Base-by-base conservation (phyloP, 164 flowering plant species). In the Sextonia rubra region DNA sequence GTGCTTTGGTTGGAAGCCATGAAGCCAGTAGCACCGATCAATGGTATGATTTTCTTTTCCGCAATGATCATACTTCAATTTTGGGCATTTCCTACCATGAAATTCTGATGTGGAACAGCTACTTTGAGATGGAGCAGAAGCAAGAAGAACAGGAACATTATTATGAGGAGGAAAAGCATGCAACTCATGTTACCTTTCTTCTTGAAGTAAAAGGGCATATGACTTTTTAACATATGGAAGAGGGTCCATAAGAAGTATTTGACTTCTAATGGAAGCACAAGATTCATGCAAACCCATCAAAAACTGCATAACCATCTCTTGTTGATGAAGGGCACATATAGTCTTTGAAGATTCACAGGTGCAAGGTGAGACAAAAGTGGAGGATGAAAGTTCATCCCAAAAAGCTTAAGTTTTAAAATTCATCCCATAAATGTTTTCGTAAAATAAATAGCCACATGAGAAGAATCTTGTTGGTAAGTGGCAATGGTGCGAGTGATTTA, bases 361-460 rank as follows among this genome's bases (percentile, higher is more conserved):
- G 25, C 65, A 62, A 22, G 65, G 30, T 7, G 12, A 2, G 65
- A 62, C 3, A 2, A 3, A 22, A 62, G 23, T 62, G 29, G 5
- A 25, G 65, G 65, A 62, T 22, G 65, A 22, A 62, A 62, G 65
- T 23, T 62, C 65, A 62, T 62, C 65, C 30, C 30, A 62, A 22
- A 22, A 22, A 1, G 2, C 27, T 62, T 8, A 8, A 62, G 17
- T n/a, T n/a, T n/a, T n/a, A n/a, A n/a, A n/a, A n/a, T n/a, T n/a
- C n/a, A n/a, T n/a, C n/a, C n/a, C n/a, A n/a, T n/a, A n/a, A n/a
- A n/a, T n/a, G n/a, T n/a, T 62, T 22, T 25, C 6, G 27, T 62
- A 25, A 62, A 24, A 25, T 62, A 62, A 14, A 62, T 0, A 22
- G 15, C 65, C 9, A 62, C 1, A 12, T 11, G 9, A 6, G 27